Evolutionary conservation across 768 basidiomycete species (phyloP).

Genomic region (Albatrellus ellisii): DNA sequence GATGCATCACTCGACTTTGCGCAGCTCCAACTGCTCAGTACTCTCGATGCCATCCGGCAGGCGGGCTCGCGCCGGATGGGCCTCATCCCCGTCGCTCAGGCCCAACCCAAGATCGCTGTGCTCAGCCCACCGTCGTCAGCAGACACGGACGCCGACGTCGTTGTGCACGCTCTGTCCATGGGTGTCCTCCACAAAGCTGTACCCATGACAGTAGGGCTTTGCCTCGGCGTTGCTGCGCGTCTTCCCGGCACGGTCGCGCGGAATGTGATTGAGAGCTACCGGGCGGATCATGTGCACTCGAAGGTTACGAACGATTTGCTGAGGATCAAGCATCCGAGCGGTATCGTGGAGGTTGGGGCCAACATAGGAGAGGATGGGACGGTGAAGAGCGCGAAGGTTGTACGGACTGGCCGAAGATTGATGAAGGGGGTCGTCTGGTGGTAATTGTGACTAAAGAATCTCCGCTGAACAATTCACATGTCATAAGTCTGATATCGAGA

Average conservation of each 20-base stretch:
- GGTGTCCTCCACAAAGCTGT: slow-evolving; percentile 58
- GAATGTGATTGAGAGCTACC: slow-evolving; percentile 26
- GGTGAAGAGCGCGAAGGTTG: slow-evolving; percentile 46
- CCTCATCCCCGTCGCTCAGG: slow-evolving; percentile 45
- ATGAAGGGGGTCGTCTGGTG: slow-evolving; percentile 65
- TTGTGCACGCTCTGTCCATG: slow-evolving; percentile 54
- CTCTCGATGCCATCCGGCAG: slow-evolving; percentile 42
- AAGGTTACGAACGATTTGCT: slow-evolving; percentile 20
- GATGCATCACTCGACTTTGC: slow-evolving; percentile 14
- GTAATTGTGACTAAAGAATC: too few relatives aligned
- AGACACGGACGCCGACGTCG: slow-evolving; percentile 31
- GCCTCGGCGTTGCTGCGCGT: slow-evolving; percentile 51
- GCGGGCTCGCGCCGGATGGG: slow-evolving; percentile 48
- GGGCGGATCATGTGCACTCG: too few relatives aligned
- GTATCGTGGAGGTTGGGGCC: slow-evolving; percentile 55
- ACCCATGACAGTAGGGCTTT: slow-evolving; percentile 61
- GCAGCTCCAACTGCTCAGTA: slow-evolving; percentile 11
- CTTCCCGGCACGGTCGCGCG: slow-evolving; percentile 41
- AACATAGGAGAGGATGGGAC: slow-evolving; percentile 31
- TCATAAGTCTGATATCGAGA: too few relatives aligned
- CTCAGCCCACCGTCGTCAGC: slow-evolving; percentile 25
- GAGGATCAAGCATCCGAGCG: slow-evolving; percentile 51
- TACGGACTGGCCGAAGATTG: slow-evolving; percentile 53
- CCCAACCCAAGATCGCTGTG: slow-evolving; percentile 61
- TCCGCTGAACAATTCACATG: too few relatives aligned